Base-by-base conservation (phyloP, 2,329 filamentous ascomycete species). In the Botrytis byssoidea region DNA sequence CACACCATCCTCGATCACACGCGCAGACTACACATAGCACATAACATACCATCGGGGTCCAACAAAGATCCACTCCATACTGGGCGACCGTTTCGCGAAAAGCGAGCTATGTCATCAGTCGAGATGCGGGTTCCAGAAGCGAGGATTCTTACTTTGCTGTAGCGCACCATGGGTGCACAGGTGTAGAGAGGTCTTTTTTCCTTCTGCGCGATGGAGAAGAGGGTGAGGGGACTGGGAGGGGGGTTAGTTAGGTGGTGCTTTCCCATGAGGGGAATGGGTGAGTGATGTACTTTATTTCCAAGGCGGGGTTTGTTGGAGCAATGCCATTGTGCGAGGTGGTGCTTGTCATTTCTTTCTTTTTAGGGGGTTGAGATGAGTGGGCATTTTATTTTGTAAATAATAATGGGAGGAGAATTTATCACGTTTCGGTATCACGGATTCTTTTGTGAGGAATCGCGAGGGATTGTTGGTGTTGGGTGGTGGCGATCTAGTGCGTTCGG, bases 131-230 rank as follows among this genome's bases (percentile, higher is more conserved):
- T 37, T 2, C 1, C 10, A 4, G 10, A 37, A 55, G 0, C 4
- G 4, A 40, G 42, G 40, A 74, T 42, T 40, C 67, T 70, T 80
- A 81, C 81, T 77, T 90, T 90, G 82, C 87, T 88, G 79, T 89
- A 91, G 75, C 90, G 85, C 72, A 92, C 90, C 90, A 92, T 92
- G n/a, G 90, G 90, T 22, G 90, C 90, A 64, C 86, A 88, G 32
- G 89, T 85, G 77, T 88, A 87, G 10, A 91, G 76, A 64, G 89
- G 87, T 74, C 86, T 84, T 48, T 85, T 83, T 76, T 89, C 83
- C 65, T 82, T 82, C 78, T 84, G 86, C 8, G 87, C 85, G 60
- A 85, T 79, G 76, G 89, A 86, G 77, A 91, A 91, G 68, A 91
- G 83, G 77, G 87, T 88, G 76, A 90, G 84, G 16, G 88, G 88